Evolutionary conservation across 331 rosid species (phyloP), one percentile per base, ranked within the genome.

Genomic region (Pyrus hybrid): DNA sequence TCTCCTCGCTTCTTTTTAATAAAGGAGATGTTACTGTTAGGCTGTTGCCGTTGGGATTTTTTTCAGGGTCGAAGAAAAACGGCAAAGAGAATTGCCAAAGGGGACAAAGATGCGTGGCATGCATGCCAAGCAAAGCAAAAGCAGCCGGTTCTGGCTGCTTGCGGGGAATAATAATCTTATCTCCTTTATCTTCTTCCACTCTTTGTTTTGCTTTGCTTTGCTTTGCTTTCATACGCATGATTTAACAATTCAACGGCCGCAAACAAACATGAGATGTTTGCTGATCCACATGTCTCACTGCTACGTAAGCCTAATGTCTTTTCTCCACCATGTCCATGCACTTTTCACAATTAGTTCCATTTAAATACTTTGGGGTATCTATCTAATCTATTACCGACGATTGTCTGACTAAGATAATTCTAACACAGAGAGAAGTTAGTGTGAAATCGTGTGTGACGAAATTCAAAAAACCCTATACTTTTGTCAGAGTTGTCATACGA

Each of bases 81-180:
- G 58, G 32, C 69, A 41, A 5, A 73, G 41, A 22, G 4, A 57
- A 10, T 41, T 51, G 1, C 67, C 33, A 13, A 26, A 3, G 7
- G 12, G 35, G 35, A 14, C 35, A 18, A 11, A 73, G 77, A 73
- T 73, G 26, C 76, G 76, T 73, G 76, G 60, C 73, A 45, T 8
- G 58, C 73, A 68, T 68, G 41, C 67, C 16, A 73, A 73, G 68
- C 45, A 41, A 25, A 37, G 58, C 8, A 13, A 62, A 62, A 28
- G 68, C 68, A n/a, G 26, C 68, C 77, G 43, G 61, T 73, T 37
- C 10, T 35, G 18, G 23, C 66, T 37, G 71, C 23, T 37, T 37
- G 43, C 43, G 43, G 23, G 22, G 21, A 56, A 35, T 2, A 22
- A 28, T 4, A 23, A n/a, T 35, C 22, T 72, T 20, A 11, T n/a